Percentiles rank a stretch among this genome's conserved stretches.
phyloP scores from a whole-genome alignment of 306 rosid species.

The Malus orientalis region DNA sequence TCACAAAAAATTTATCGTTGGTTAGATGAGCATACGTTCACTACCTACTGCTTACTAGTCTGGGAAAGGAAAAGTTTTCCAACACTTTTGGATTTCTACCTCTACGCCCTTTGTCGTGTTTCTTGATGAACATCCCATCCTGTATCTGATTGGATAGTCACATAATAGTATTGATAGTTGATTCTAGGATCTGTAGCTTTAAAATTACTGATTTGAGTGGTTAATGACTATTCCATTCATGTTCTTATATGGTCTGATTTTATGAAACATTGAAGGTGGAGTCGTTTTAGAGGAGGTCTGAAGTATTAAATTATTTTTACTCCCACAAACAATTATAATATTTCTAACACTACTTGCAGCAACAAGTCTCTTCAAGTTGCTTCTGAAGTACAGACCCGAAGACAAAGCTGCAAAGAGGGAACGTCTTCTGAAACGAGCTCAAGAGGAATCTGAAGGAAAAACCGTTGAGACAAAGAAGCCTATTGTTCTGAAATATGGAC shows the following conservation, averaged over 20 bases:
- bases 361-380: conserved; percentile 61
- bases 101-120: neutral
- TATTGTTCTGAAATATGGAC: conserved; percentile 65
- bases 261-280: neutral
- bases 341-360: conserved; percentile 31
- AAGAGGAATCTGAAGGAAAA: conserved; percentile 65
- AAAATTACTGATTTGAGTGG: neutral
- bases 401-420: conserved; percentile 72
- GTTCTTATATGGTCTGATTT: neutral
- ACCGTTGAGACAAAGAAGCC: conserved; percentile 60
- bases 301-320: neutral
- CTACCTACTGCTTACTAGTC: neutral
- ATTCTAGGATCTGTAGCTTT: neutral
- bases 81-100: neutral
- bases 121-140: neutral
- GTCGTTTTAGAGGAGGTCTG: neutral
- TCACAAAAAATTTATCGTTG: neutral
- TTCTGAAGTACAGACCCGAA: conserved; percentile 71
- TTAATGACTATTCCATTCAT: neutral
- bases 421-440: conserved; percentile 60
- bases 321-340: neutral
- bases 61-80: too few relatives aligned
- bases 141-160: neutral
- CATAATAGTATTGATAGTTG: neutral
- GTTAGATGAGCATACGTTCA: neutral